Conservation (phyloP, 2,329 filamentous ascomycete genomes). For the Fusarium aywerte region DNA sequence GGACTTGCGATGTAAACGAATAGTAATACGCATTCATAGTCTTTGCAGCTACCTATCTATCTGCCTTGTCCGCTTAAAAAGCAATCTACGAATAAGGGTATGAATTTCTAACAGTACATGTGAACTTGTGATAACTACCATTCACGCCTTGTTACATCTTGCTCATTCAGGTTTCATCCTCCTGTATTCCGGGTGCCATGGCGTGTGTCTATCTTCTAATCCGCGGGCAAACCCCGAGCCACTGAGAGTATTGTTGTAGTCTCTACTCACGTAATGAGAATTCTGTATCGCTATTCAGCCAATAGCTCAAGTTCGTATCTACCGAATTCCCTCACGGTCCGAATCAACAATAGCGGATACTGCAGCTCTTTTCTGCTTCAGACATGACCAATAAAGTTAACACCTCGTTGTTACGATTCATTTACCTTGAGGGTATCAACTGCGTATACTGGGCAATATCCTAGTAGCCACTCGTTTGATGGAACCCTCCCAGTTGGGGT, state of each 20-base stretch:
- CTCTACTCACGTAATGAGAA: no score
- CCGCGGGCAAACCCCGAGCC: no score
- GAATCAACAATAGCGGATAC: neutral
- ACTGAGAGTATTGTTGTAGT: neutral
- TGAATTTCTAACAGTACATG: neutral
- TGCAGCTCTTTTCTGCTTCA: no score
- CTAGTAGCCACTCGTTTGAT: no score
- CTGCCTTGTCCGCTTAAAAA: neutral
- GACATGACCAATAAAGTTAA: no score
- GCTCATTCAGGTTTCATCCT: neutral
- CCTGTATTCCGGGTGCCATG: neutral
- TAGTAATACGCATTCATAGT: neutral
- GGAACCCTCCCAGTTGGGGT: no score
- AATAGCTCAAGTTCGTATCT: neutral
- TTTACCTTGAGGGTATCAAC: no score
- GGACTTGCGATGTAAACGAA: neutral
- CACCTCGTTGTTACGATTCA: no score
- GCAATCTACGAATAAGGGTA: no score
- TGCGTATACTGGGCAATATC: no score
- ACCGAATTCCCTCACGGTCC: neutral
- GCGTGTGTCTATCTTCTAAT: neutral
- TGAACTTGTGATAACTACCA: neutral
- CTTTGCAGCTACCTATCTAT: neutral
- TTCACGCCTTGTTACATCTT: neutral
- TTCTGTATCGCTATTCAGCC: neutral